Percentiles rank a stretch among this genome's conserved stretches.
phyloP scores from a whole-genome alignment of 2,329 filamentous ascomycete genomes.

The Alternaria triticina region DNA sequence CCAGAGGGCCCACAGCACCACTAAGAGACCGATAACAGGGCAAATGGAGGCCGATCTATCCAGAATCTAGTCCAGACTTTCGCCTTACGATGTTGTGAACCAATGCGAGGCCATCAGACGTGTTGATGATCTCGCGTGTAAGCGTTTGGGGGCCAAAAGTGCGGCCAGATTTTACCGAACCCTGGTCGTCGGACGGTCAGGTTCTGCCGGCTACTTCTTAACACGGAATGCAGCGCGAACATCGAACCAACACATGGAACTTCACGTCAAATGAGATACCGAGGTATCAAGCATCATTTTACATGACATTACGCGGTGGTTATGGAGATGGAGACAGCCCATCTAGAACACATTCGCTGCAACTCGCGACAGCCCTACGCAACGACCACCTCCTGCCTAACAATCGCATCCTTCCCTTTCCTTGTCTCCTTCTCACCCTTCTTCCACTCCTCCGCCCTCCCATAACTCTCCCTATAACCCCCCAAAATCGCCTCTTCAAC shows the following conservation, averaged over 20 bases:
- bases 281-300: no score
- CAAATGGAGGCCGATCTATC: not conserved
- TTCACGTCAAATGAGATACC: no score
- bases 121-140: not conserved
- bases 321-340: no score
- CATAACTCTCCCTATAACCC: slow-evolving; percentile 54
- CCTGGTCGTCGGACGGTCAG: no score
- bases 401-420: slow-evolving; percentile 9
- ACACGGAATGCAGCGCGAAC: not conserved
- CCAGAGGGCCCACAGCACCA: not conserved
- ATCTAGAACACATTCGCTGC: no score
- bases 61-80: not conserved
- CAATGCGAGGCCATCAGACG: not conserved
- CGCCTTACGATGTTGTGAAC: not conserved
- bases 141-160: not conserved
- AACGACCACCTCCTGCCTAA: slow-evolving; percentile 27
- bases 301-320: no score
- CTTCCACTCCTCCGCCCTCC: slow-evolving; percentile 51
- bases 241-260: not conserved
- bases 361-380: no score
- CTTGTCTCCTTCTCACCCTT: slow-evolving; percentile 35
- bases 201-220: not conserved
- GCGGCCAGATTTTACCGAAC: not conserved
- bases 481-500: slow-evolving; percentile 51
- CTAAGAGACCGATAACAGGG: not conserved